A percentile compares a stretch with the other conserved stretches of the same genome.
Evolutionary conservation across 805 yeast species (phyloP).

Genomic region (Candida easanensis): DNA sequence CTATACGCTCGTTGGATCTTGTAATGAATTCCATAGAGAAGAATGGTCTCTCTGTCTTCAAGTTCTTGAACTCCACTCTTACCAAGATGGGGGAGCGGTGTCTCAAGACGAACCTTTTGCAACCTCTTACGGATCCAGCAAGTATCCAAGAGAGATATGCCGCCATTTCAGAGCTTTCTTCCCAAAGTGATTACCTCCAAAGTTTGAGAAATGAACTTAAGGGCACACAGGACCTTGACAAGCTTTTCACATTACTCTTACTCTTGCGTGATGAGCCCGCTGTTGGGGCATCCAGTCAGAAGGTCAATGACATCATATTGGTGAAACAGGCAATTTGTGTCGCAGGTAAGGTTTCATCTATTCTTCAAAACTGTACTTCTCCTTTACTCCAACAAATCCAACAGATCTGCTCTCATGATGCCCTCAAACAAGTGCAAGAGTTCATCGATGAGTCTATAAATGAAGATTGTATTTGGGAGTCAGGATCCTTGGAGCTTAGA

Average conservation of each 20-base stretch:
- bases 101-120: slow-evolving; percentile 41
- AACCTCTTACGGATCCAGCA: slow-evolving; percentile 40
- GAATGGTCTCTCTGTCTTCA: slow-evolving; percentile 33
- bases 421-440: slow-evolving; percentile 22
- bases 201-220: slow-evolving; percentile 26
- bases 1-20: slow-evolving; percentile 38
- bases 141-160: slow-evolving; percentile 36
- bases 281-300: slow-evolving; percentile 32
- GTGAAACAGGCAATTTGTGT: slow-evolving; percentile 35
- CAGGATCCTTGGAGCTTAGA: slow-evolving; percentile 36
- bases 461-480: slow-evolving; percentile 43
- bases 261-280: slow-evolving; percentile 26
- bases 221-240: slow-evolving; percentile 38
- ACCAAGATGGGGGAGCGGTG: slow-evolving; percentile 48
- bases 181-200: slow-evolving; percentile 14
- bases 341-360: slow-evolving; percentile 17
- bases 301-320: slow-evolving; percentile 39
- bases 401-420: slow-evolving; percentile 28
- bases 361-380: slow-evolving; percentile 16
- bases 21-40: slow-evolving; percentile 32
- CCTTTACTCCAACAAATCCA: slow-evolving; percentile 29
- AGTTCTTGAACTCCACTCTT: slow-evolving; percentile 35
- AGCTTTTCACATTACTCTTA: slow-evolving; percentile 35
- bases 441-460: slow-evolving; percentile 35
- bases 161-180: slow-evolving; percentile 36